Base-by-base conservation (phyloP, 2,329 filamentous ascomycete species). In the Dactylellina leptospora region DNA sequence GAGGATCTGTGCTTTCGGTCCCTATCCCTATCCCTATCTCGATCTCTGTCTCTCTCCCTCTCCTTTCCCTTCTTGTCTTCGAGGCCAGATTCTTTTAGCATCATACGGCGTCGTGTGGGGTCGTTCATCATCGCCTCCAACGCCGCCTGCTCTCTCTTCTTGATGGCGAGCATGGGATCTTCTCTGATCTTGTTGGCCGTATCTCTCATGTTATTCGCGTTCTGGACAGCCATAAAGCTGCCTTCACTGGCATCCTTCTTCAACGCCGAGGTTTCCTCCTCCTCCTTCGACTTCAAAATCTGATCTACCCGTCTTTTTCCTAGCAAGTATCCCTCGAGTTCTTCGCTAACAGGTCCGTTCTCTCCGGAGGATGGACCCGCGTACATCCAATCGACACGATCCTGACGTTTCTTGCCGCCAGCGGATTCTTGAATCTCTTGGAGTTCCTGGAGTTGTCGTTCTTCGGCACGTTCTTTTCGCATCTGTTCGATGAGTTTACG, bases 321-420 rank as follows among this genome's bases (percentile, higher is more conserved):
- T 11, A 99, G 84, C 0, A 99, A 81, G 79, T 96, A 99, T 2
- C 90, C 92, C 78, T 99, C 95, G 82, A 91, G 92, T 81, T 97
- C 95, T 79, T 97, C 93, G 0, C 81, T 87, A 3, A 85, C 86
- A 38, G 87, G 91, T 27, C 89, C 90, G n/a, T 84, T 83, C 77
- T 90, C 88, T 33, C 91, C 91, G 63, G 84, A 85, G 53, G 89
- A 90, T 5, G 95, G 92, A 0, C 93, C 93, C 76, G 90, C 87
- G 81, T 99, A 99, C 92, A 99, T 97, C 91, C 95, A 99, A 77
- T 97, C 95, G 23, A 99, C 93, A 33, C 92, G 88, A 76, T 93
- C 89, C 27, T 90, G 82, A 58, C 89, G 85, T 78, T 92, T 93
- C 77, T 86, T 87, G 62, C 93, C 92, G 36, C 95, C 95, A 0